phyloP scores from a whole-genome alignment of 164 flowering plant species.

The Liquidambar formosana region DNA sequence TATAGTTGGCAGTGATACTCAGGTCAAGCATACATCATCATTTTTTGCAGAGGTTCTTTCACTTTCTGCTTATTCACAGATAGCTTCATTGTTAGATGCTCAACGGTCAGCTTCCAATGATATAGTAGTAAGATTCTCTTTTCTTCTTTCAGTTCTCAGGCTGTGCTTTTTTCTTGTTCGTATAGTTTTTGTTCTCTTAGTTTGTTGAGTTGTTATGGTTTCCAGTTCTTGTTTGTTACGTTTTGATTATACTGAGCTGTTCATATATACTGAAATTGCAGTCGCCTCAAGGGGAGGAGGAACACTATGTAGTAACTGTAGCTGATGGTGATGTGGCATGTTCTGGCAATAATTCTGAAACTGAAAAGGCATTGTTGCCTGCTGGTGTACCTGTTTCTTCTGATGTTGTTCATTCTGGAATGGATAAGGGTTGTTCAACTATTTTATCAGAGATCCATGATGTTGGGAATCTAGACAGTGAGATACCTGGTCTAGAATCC shows the following conservation, averaged over 20 bases:
- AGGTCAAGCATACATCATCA: constrained; percentile 45
- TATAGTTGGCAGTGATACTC: constrained; percentile 36
- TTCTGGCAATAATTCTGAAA: constrained; percentile 22
- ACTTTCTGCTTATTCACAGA: constrained; percentile 47
- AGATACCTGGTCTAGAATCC: constrained; percentile 81
- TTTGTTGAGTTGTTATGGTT: neutral
- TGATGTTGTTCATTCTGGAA: constrained; percentile 27
- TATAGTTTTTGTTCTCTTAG: neutral
- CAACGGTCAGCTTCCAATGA: constrained; percentile 32
- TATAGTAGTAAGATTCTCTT: constrained; percentile 28
- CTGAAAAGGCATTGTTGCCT: constrained; percentile 23
- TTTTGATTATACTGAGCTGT: constrained; percentile 1
- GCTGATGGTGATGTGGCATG: constrained; percentile 20
- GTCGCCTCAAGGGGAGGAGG: constrained; percentile 36
- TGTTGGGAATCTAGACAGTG: constrained; percentile 47
- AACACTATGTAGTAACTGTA: constrained; percentile 14
- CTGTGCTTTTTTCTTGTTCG: neutral
- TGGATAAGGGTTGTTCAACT: constrained; percentile 27
- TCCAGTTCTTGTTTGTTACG: neutral
- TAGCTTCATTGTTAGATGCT: constrained; percentile 37
- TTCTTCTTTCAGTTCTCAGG: neutral
- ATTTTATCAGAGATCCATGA: constrained; percentile 42
- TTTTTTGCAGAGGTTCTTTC: constrained; percentile 48
- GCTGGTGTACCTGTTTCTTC: constrained; percentile 28
- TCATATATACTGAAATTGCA: constrained; percentile 26